Evolutionary conservation across 176 grass and related monocot genomes (phyloP).

Genomic region (maize (Zea mays)): DNA sequence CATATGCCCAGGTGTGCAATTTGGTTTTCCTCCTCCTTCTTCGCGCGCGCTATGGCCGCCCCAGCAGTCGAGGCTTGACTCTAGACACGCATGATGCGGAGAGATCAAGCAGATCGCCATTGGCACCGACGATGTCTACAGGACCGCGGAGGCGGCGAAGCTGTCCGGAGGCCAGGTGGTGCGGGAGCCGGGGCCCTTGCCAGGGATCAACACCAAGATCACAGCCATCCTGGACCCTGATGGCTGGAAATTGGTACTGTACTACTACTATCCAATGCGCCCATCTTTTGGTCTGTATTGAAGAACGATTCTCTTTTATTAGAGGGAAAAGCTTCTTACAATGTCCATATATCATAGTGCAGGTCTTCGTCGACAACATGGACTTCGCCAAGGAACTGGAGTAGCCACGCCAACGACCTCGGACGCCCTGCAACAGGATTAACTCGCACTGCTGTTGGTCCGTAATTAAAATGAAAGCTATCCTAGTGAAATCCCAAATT

Average conservation of each 20-base stretch:
- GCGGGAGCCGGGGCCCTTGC: constrained; percentile 70
- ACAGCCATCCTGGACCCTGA: constrained; percentile 81
- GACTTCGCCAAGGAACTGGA: constrained; percentile 61
- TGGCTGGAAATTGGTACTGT: constrained; percentile 66
- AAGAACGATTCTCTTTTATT: background rate
- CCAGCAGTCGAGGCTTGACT: no score
- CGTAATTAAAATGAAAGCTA: constrained; percentile 38
- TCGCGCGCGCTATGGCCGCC: background rate
- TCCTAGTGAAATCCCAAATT: constrained; percentile 20
- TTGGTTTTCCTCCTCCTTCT: background rate
- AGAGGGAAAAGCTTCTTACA: background rate
- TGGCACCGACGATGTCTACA: constrained; percentile 82
- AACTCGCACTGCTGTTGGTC: background rate
- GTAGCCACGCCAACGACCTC: background rate
- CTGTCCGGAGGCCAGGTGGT: constrained; percentile 56
- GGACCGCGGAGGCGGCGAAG: constrained; percentile 64
- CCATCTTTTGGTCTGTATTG: background rate
- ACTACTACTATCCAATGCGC: background rate
- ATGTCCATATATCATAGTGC: constrained; percentile 2
- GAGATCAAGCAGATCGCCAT: constrained; percentile 54
- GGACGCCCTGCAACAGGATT: background rate
- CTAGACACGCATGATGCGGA: background rate
- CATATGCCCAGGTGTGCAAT: constrained; percentile 50
- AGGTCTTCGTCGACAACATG: constrained; percentile 82
- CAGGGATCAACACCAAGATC: constrained; percentile 74